Base-by-base conservation (phyloP, 768 basidiomycete genomes). In the Tephrocybe sp. region DNA sequence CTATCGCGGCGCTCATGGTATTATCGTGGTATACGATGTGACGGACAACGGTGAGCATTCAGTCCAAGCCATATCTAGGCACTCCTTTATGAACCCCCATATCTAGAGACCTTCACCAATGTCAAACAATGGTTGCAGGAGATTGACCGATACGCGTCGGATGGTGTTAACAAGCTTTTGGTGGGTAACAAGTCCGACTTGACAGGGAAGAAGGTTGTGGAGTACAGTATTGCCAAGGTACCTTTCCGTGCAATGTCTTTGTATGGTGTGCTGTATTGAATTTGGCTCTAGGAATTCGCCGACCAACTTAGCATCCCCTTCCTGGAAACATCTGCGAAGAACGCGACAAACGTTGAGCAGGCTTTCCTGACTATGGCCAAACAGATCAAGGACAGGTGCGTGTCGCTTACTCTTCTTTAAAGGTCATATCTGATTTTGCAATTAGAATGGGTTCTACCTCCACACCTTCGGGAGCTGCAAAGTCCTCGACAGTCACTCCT, bases 251-350 rank as follows among this genome's bases (percentile, higher is more conserved):
- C 25, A 12, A 21, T 5, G 38, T 32, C 21, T 37, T 45, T 12
- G 11, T 46, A 26, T 13, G 3, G 36, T 6, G 41, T 35, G 24
- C 25, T 35, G 8, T 36, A 37, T 56, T 22, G 8, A 37, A 19
- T 18, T 44, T n/a, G 53, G 45, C 26, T 43, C 0, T 55, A 96
- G 84, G 92, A 96, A 79, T 90, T 98, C 62, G 92, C 97, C 22
- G 93, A 98, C 65, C 94, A 98, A 66, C 78, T 98, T 58, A 79
- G 78, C 53, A 87, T 99, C 60, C 87, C 92, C 39, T 98, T 97
- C 86, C 74, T 99, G 65, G 97, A 99, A 77, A 99, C 97, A 11
- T 93, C 90, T n/a, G 97, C 97, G 28, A 98, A 98, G 89, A 93
- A 90, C 62, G 92, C 95, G 45, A 95, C 94, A 54, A 97, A 97